Conservation (phyloP, 441 rosid genomes). For the Manihot esculenta region DNA sequence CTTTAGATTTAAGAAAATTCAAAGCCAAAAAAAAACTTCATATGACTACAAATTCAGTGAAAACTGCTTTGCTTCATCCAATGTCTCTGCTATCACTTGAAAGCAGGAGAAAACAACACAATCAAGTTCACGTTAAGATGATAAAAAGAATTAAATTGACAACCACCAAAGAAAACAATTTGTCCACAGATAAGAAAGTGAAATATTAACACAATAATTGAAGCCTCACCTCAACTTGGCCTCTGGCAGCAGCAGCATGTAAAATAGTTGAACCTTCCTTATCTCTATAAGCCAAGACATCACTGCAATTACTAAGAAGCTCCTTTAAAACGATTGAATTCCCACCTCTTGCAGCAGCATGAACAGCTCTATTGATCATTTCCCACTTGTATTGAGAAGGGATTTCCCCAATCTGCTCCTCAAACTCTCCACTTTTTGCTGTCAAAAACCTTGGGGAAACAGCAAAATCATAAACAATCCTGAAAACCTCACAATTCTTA, state of each 20-base stretch:
- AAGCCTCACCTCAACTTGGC: constrained; percentile 61
- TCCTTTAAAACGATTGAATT: constrained; percentile 55
- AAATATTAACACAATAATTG: neutral
- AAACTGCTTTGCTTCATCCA: neutral
- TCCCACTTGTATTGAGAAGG: constrained; percentile 65
- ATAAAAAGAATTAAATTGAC: neutral
- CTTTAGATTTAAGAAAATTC: neutral
- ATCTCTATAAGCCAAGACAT: constrained; percentile 65
- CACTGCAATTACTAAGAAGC: constrained; percentile 44
- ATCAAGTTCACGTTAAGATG: neutral
- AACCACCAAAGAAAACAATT: neutral
- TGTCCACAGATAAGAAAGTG: neutral
- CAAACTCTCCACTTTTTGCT: constrained; percentile 42
- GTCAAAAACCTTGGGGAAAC: constrained; percentile 64
- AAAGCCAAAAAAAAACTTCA: neutral
- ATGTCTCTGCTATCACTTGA: neutral
- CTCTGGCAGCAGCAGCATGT: constrained; percentile 86
- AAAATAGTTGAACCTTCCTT: constrained; percentile 72
- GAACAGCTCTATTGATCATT: constrained; percentile 77
- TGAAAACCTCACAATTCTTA: constrained; percentile 55
- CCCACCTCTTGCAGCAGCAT: constrained; percentile 90
- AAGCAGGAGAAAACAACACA: neutral
- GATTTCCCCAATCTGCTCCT: constrained; percentile 54
- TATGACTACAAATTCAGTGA: neutral
- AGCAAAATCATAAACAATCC: constrained; percentile 62